A percentile compares a stretch with the other conserved stretches of the same genome.
phyloP scores from a whole-genome alignment of 805 yeast genomes.

The Schwanniomyces vanrijiae region DNA sequence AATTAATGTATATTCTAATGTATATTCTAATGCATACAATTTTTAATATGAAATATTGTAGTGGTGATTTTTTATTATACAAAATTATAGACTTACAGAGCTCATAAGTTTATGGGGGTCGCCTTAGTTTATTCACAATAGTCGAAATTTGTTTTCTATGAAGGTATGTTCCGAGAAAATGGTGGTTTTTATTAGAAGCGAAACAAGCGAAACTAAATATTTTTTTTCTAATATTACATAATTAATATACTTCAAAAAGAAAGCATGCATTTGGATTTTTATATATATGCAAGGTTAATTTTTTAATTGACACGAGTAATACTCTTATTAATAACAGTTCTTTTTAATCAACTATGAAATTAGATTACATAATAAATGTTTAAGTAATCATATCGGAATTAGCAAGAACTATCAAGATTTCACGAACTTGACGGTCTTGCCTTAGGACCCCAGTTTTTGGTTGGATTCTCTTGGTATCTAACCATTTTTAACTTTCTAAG shows the following conservation, averaged over 20 bases:
- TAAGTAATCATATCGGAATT: neutral
- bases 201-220: too few relatives aligned
- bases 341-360: neutral
- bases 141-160: too few relatives aligned
- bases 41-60: neutral
- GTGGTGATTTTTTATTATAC: too few relatives aligned
- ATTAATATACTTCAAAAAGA: neutral
- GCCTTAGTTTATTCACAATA: too few relatives aligned
- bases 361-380: neutral
- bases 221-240: neutral
- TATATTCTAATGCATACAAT: neutral
- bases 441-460: conserved; percentile 97
- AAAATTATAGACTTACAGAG: too few relatives aligned
- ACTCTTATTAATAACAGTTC: neutral
- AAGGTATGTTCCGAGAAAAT: conserved; percentile 3
- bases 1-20: neutral
- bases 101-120: too few relatives aligned
- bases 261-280: neutral
- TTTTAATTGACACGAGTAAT: neutral
- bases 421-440: conserved; percentile 54
- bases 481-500: conserved; percentile 78
- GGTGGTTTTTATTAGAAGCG: conserved; percentile 4
- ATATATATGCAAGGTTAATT: neutral
- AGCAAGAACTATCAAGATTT: neutral
- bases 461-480: conserved; percentile 88